Evolutionary conservation across 2,329 filamentous ascomycete genomes (phyloP).

Genomic region (Colletotrichum echinochloae): DNA sequence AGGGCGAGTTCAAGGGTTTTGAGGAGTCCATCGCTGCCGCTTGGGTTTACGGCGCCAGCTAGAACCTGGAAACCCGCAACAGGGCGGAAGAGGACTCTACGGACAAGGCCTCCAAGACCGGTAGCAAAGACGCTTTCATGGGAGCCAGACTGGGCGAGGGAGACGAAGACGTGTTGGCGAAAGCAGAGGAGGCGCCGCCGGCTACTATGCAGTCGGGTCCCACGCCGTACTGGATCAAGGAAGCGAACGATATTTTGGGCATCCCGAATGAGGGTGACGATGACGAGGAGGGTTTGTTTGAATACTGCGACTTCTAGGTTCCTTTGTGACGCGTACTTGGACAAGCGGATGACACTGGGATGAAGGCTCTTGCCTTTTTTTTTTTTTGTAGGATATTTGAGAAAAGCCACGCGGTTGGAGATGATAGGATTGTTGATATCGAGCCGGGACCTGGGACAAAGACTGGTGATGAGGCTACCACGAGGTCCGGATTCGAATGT

Average conservation of each 20-base stretch:
- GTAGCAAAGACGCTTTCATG: conserved; percentile 17
- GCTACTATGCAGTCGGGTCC: neutral
- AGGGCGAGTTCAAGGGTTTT: conserved; percentile 32
- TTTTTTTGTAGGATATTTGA: neutral
- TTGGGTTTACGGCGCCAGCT: conserved; percentile 18
- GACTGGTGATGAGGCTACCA: neutral
- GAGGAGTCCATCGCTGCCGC: conserved; percentile 7
- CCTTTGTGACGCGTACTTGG: neutral
- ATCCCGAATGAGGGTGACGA: neutral
- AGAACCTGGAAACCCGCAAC: conserved; percentile 18
- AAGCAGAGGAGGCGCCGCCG: neutral
- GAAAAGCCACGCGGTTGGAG: neutral
- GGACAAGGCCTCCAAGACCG: too few species aligned
- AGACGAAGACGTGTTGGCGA: neutral
- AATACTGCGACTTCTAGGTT: neutral
- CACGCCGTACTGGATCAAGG: conserved; percentile 14
- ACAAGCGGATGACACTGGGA: neutral
- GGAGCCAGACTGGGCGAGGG: neutral
- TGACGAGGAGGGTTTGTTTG: neutral
- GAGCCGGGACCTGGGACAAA: neutral
- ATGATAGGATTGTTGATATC: neutral
- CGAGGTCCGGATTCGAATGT: neutral
- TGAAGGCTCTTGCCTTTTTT: neutral
- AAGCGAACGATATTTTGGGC: conserved; percentile 22
- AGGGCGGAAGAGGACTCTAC: neutral